These are phyloP conservation scores for Castanea crenata DNA, from an alignment of 306 rosid genomes.

Conservation along the genomic window DNA sequence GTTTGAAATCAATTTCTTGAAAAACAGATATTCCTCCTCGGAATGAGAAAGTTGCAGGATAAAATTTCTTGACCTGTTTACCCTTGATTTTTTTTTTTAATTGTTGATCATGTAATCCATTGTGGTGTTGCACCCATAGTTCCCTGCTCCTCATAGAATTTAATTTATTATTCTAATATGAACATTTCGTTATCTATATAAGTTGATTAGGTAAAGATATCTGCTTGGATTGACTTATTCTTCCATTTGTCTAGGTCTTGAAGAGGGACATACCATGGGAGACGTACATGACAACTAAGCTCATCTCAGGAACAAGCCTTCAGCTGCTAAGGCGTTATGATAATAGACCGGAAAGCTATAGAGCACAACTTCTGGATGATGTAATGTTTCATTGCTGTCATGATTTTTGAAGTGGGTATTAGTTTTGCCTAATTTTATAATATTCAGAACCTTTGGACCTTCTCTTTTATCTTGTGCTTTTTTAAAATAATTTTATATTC, in stretches of 20 bases:
- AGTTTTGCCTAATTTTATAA: not conserved
- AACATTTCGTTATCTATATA: not conserved
- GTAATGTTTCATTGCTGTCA: slow-evolving; percentile 33
- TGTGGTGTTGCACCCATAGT: not conserved
- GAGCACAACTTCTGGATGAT: slow-evolving; percentile 89
- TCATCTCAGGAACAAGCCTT: slow-evolving; percentile 86
- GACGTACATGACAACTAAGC: slow-evolving; percentile 92
- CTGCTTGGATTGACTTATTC: slow-evolving; percentile 4
- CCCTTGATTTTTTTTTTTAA: not conserved
- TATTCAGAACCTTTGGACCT: not conserved
- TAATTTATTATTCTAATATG: not conserved
- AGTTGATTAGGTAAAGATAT: not conserved
- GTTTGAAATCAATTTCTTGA: not conserved
- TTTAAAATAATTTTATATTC: not conserved
- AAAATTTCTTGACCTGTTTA: not conserved
- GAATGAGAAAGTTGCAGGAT: not conserved
- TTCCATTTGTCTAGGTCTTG: slow-evolving; percentile 52
- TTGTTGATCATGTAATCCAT: not conserved
- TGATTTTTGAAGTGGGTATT: not conserved
- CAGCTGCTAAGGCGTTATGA: slow-evolving; percentile 94
- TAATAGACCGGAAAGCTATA: slow-evolving; percentile 70
- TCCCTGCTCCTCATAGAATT: not conserved
- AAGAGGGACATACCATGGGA: slow-evolving; percentile 97
- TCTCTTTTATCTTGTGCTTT: not conserved
- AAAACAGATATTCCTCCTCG: not conserved